Conservation (phyloP, 176 grass and related monocot species). For the Eragrostis curvula region DNA sequence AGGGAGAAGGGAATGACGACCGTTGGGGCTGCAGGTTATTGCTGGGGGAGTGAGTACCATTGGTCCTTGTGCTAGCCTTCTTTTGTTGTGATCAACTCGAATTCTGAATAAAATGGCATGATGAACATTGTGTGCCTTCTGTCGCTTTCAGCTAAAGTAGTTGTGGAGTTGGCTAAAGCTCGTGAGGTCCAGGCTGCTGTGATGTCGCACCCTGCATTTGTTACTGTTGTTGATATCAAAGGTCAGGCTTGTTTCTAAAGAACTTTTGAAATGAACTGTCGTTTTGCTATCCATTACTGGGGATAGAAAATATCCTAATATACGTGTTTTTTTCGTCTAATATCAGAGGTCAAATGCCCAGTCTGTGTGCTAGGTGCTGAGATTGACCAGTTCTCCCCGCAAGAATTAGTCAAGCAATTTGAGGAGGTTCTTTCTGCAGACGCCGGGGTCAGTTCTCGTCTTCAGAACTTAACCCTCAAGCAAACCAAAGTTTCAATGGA, state of each 20-base stretch:
- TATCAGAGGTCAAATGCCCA: constrained; percentile 66
- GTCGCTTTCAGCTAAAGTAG: constrained; percentile 61
- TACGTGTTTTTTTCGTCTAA: background rate
- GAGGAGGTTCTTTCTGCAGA: constrained; percentile 53
- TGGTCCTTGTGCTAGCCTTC: background rate
- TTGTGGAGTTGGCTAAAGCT: constrained; percentile 64
- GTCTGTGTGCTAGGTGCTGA: constrained; percentile 79
- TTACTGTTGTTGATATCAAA: constrained; percentile 69
- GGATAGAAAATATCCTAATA: too few relatives aligned
- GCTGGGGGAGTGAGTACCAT: constrained; percentile 77
- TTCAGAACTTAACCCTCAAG: too few relatives aligned
- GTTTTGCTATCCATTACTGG: background rate
- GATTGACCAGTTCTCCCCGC: constrained; percentile 50
- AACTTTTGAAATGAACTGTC: too few relatives aligned
- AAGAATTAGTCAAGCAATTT: constrained; percentile 64
- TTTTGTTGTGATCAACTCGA: background rate
- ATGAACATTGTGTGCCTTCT: background rate
- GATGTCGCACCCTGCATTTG: constrained; percentile 63
- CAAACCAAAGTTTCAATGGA: too few relatives aligned
- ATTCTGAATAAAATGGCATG: too few relatives aligned
- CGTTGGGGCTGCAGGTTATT: constrained; percentile 80
- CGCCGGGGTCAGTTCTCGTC: constrained; percentile 50
- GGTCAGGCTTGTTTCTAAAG: constrained; percentile 33
- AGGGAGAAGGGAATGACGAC: constrained; percentile 58
- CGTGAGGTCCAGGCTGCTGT: constrained; percentile 69